Conservation (phyloP, 2,329 filamentous ascomycete species). For the Septoria petroselini region DNA sequence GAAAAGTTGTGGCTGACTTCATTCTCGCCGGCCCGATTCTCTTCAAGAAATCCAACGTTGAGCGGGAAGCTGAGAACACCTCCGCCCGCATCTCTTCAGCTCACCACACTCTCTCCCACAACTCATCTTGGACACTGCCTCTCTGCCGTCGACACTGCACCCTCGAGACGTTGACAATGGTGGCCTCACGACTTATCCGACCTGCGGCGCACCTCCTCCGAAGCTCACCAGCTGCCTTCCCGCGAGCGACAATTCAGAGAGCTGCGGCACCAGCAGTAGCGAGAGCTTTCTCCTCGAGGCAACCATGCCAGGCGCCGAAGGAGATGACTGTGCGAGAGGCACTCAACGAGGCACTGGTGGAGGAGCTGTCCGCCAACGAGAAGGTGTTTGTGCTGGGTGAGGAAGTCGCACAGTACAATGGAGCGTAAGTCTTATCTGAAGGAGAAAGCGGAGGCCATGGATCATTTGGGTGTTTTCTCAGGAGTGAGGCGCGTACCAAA, state of each 20-base stretch:
- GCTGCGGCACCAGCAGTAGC: conserved; percentile 47
- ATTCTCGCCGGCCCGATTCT: too few relatives aligned
- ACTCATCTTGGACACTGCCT: too few relatives aligned
- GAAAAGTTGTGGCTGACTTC: too few relatives aligned
- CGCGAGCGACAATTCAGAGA: conserved; percentile 53
- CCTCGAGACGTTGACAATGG: conserved; percentile 43
- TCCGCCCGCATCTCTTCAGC: background rate
- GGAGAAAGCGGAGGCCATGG: background rate
- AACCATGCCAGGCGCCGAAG: conserved; percentile 52
- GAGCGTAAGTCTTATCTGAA: conserved; percentile 59
- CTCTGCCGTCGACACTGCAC: conserved; percentile 7
- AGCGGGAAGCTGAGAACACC: too few relatives aligned
- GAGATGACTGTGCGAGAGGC: conserved; percentile 97
- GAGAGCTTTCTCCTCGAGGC: conserved; percentile 60
- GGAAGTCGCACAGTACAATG: conserved; percentile 99
- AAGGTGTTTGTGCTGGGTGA: conserved; percentile 97
- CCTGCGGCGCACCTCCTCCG: conserved; percentile 62
- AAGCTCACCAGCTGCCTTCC: conserved; percentile 49
- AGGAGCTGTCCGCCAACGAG: conserved; percentile 90
- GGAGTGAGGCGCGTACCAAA: too few relatives aligned
- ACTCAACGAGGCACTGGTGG: conserved; percentile 93
- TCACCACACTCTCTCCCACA: background rate
- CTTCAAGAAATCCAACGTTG: too few relatives aligned
- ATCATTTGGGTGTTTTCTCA: too few relatives aligned
- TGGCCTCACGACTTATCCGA: conserved; percentile 60